Evolutionary conservation across 2,329 filamentous ascomycete species (phyloP).

Genomic region (Pseudocercospora macadamiae): DNA sequence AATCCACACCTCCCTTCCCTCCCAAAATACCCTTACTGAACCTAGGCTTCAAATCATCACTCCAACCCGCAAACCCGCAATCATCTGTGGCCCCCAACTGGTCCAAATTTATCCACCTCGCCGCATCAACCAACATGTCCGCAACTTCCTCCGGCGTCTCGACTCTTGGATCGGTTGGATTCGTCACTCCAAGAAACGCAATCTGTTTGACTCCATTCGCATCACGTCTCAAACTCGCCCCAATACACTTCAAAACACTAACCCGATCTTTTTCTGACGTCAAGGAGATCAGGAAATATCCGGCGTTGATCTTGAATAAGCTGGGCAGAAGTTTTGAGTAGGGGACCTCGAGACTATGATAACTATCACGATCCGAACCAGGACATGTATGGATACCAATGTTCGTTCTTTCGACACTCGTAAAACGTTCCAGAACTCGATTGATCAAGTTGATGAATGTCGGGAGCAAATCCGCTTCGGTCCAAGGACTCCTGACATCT

Average conservation of each 20-base stretch:
- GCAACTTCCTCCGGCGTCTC: constrained; percentile 11
- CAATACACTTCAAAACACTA: neutral
- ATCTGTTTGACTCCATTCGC: constrained; percentile 10
- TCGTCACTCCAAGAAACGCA: constrained; percentile 7
- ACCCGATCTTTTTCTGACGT: neutral
- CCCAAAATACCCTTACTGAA: neutral
- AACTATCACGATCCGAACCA: neutral
- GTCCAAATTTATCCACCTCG: constrained; percentile 2
- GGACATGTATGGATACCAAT: constrained; percentile 9
- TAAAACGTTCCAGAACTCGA: constrained; percentile 11
- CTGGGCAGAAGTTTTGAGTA: constrained; percentile 1
- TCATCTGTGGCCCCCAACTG: constrained; percentile 8
- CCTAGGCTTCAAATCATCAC: constrained; percentile 5
- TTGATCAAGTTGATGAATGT: constrained; percentile 6
- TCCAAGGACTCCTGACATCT: constrained; percentile 9
- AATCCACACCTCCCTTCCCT: constrained; percentile 1
- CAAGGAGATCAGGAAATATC: constrained; percentile 7
- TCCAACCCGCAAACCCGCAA: constrained; percentile 1
- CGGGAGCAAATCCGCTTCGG: neutral
- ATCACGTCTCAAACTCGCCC: neutral
- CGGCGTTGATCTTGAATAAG: constrained; percentile 10
- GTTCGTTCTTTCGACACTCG: constrained; percentile 5
- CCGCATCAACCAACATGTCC: neutral
- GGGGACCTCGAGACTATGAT: constrained; percentile 1
- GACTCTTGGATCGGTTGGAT: neutral